Evolutionary conservation across 306 rosid species (phyloP).

Genomic region (Prunus armeniaca): DNA sequence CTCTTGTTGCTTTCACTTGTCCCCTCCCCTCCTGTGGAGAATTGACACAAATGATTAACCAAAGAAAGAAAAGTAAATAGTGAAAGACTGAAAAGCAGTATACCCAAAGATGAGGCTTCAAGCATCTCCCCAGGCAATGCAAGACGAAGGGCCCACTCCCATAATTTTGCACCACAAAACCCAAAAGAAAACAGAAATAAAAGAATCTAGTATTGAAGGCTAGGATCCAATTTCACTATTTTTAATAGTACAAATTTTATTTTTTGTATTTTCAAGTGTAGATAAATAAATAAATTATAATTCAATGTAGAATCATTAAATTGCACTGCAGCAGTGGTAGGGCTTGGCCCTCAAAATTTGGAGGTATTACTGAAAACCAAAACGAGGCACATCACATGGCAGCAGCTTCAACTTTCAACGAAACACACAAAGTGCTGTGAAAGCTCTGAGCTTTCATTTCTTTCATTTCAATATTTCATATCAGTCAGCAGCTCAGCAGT

Average conservation of each 20-base stretch:
- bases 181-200: neutral
- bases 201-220: too few relatives aligned
- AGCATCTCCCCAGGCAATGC: too few relatives aligned
- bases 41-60: neutral
- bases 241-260: too few relatives aligned
- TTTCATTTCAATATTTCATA: conserved; percentile 40
- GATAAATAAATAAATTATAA: neutral
- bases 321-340: conserved; percentile 12
- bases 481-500: neutral
- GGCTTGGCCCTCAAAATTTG: conserved; percentile 27
- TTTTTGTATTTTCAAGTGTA: neutral
- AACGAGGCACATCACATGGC: conserved; percentile 22
- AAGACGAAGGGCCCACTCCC: neutral
- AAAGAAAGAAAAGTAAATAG: neutral
- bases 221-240: too few relatives aligned
- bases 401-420: conserved; percentile 8
- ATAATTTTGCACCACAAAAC: neutral
- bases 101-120: too few relatives aligned
- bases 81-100: too few relatives aligned
- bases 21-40: neutral
- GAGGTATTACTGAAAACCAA: conserved; percentile 31
- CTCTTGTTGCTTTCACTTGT: neutral
- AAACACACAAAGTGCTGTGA: conserved; percentile 24
- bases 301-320: conserved; percentile 16
- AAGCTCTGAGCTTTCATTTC: conserved; percentile 41